Evolutionary conservation across 257 asterid species (phyloP).

Genomic region (Cinchona pubescens): DNA sequence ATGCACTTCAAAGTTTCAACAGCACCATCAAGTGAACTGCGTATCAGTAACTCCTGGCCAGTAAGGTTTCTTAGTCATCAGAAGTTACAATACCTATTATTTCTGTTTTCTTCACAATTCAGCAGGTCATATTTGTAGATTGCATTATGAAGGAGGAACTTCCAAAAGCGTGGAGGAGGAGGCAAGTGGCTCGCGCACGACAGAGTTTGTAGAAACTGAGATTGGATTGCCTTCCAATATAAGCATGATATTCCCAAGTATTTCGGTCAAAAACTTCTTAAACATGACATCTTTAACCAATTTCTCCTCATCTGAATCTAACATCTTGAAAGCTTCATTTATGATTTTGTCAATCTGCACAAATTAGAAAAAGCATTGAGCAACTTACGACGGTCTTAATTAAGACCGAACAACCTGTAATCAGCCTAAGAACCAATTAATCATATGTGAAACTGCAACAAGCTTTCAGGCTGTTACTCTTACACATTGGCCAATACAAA

Average conservation of each 20-base stretch:
- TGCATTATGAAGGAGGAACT: conserved; percentile 37
- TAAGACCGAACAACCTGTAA: neutral
- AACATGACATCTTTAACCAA: conserved; percentile 78
- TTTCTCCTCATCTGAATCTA: conserved; percentile 58
- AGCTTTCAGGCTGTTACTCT: neutral
- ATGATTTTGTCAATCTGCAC: conserved; percentile 69
- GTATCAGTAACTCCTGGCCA: neutral
- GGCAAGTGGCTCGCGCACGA: conserved; percentile 73
- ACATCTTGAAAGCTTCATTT: conserved; percentile 56
- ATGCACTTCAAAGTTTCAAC: conserved; percentile 6
- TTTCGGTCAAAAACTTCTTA: conserved; percentile 68
- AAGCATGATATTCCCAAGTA: conserved; percentile 72
- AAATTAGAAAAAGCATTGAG: neutral
- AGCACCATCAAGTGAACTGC: neutral
- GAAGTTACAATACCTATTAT: neutral
- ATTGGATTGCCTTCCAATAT: conserved; percentile 75
- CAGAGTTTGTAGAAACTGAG: conserved; percentile 72
- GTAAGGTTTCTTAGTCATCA: neutral
- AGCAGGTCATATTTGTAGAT: neutral
- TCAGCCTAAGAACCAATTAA: neutral
- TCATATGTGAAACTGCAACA: neutral
- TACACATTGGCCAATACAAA: neutral
- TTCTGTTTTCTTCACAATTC: neutral
- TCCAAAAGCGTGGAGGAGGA: conserved; percentile 70
- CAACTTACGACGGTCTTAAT: neutral